Evolutionary conservation across 306 rosid species (phyloP).

Genomic region (Vicia sativa): DNA sequence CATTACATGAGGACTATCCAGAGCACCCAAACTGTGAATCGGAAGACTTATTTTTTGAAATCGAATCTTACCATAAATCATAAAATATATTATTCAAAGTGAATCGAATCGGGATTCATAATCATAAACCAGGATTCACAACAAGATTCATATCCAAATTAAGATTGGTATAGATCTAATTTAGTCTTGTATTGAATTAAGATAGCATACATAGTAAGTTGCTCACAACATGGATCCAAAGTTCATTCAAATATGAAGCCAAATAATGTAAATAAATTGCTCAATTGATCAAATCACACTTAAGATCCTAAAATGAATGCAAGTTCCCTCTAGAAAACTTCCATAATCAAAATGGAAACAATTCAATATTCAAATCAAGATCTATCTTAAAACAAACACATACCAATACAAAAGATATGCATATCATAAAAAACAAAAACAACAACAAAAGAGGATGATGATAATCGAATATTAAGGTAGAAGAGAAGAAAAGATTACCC

Average conservation of each 20-base stretch:
- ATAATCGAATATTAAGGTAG: too few species aligned
- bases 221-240: background rate
- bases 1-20: background rate
- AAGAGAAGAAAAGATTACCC: constrained; percentile 62
- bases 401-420: constrained; percentile 28
- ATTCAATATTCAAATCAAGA: constrained; percentile 45
- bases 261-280: constrained; percentile 14
- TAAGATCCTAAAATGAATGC: constrained; percentile 34
- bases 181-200: background rate
- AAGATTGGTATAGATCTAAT: background rate
- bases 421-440: too few species aligned
- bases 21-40: background rate
- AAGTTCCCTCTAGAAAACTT: constrained; percentile 7
- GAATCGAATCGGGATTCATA: too few species aligned
- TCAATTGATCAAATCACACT: constrained; percentile 13
- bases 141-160: background rate
- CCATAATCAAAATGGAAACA: constrained; percentile 17
- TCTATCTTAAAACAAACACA: constrained; percentile 33
- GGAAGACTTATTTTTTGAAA: background rate
- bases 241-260: constrained; percentile 23
- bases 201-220: background rate
- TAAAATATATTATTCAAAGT: background rate
- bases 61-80: background rate
- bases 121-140: background rate
- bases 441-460: constrained; percentile 14